Base-by-base conservation (phyloP, 345 rosid genomes). In the Brassica incana region DNA sequence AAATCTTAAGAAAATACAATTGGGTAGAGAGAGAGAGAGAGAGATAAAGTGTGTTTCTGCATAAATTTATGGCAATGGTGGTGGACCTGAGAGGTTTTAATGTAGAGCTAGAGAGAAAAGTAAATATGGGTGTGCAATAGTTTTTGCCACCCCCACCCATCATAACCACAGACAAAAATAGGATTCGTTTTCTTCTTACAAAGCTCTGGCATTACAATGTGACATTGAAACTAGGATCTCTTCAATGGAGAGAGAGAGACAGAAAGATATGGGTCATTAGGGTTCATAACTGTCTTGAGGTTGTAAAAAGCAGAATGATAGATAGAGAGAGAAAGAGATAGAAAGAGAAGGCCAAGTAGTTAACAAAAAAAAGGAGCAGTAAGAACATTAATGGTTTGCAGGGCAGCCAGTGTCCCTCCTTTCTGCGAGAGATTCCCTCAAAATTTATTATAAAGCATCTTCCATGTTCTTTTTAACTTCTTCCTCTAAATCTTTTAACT, bases 391-490 rank as follows among this genome's bases (percentile, higher is more conserved):
- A 76, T 71, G 75, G 83, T 76, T 30, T 43, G 70, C 65, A 76
- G 56, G 83, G 54, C 64, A 62, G 77, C 76, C 72, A 80, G 74
- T 81, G 81, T 81, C 78, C 81, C 80, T 76, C 70, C 70, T 72
- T 64, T 76, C 81, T 71, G 80, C 77, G 48, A 77, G 78, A 77
- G 78, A 81, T 81, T 81, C 81, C 77, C 75, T 58, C 71, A 56
- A 77, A 40, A 75, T 80, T 80, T 80, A 80, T 80, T 75, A 7
- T 11, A 75, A 45, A 75, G 83, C 83, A 80, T 80, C 79, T 80
- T 80, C 62, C 5, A 69, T 74, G 52, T 69, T 75, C 72, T 69
- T 61, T 38, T 75, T 56, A 50, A 75, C 59, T 62, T 80, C 82
- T 61, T 74, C 71, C 58, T 68, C 75, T n/a, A 45, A 35, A 50